These are phyloP conservation scores for Conringia planisiliqua DNA, from an alignment of 345 rosid genomes.

Conservation along the genomic window DNA sequence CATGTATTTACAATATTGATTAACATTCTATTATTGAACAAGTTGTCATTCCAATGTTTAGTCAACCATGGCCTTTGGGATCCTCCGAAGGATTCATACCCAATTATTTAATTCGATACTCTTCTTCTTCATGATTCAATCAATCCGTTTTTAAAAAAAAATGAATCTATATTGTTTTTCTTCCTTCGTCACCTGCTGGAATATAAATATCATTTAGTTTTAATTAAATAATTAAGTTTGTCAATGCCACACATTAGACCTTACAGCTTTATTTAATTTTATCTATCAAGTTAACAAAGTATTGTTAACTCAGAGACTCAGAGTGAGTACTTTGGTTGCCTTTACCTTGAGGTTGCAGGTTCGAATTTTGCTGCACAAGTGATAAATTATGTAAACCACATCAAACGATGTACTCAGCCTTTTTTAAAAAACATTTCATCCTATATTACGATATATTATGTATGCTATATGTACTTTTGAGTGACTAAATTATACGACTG, in stretches of 20 bases:
- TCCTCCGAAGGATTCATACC: conserved; percentile 33
- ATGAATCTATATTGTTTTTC: background rate
- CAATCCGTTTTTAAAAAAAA: background rate
- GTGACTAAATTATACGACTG: background rate
- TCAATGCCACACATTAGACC: conserved; percentile 18
- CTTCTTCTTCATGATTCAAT: conserved; percentile 27
- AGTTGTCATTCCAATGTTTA: conserved; percentile 35
- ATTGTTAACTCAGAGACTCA: background rate
- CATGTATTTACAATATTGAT: conserved; percentile 5
- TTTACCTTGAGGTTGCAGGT: background rate
- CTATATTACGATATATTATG: too few relatives aligned
- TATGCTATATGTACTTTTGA: too few relatives aligned
- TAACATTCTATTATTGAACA: conserved; percentile 32
- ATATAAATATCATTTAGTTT: conserved; percentile 3
- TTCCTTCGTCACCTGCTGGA: conserved; percentile 19
- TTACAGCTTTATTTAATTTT: background rate
- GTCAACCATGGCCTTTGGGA: conserved; percentile 43
- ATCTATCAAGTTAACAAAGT: background rate
- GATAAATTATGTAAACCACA: background rate
- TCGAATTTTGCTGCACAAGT: background rate
- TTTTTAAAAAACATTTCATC: too few relatives aligned
- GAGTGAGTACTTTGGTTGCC: background rate
- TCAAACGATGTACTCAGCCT: too few relatives aligned
- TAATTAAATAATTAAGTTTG: background rate
- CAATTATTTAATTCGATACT: conserved; percentile 24